Evolutionary conservation across 2,329 filamentous ascomycete species (phyloP).

Genomic region (Scytalidium sp.): DNA sequence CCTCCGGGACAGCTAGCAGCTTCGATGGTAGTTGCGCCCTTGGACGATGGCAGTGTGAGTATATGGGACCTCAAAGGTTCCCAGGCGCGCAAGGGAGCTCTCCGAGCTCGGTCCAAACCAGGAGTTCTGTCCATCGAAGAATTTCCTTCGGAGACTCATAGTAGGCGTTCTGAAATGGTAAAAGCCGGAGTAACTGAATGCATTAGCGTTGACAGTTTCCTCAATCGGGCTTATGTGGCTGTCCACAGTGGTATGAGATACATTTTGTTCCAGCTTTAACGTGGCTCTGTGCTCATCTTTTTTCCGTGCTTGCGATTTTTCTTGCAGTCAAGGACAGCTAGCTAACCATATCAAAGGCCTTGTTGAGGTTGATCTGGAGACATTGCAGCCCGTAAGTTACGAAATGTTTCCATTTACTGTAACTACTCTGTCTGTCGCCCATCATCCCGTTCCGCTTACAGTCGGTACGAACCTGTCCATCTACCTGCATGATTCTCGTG

Average conservation of each 20-base stretch:
- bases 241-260: slow-evolving; percentile 61
- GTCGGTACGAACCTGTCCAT: slow-evolving; percentile 80
- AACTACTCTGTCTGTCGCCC: slow-evolving; percentile 72
- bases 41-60: slow-evolving; percentile 85
- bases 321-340: background rate
- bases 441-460: slow-evolving; percentile 68
- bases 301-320: background rate
- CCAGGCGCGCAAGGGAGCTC: slow-evolving; percentile 52
- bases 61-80: slow-evolving; percentile 74
- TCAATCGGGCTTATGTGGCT: slow-evolving; percentile 73
- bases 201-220: slow-evolving; percentile 71
- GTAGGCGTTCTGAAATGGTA: slow-evolving; percentile 59
- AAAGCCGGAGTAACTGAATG: slow-evolving; percentile 74
- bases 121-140: slow-evolving; percentile 64
- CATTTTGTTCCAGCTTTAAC: background rate
- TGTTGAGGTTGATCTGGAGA: slow-evolving; percentile 78
- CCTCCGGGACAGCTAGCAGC: slow-evolving; percentile 51
- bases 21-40: slow-evolving; percentile 65
- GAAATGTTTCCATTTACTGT: slow-evolving; percentile 79
- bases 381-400: slow-evolving; percentile 65
- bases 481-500: slow-evolving; percentile 77
- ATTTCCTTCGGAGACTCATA: slow-evolving; percentile 38
- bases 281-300: background rate
- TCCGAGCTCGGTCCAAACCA: slow-evolving; percentile 62
- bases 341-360: slow-evolving; percentile 44